Base-by-base conservation (phyloP, 257 asterid genomes). In the Solanum gracilifrons region DNA sequence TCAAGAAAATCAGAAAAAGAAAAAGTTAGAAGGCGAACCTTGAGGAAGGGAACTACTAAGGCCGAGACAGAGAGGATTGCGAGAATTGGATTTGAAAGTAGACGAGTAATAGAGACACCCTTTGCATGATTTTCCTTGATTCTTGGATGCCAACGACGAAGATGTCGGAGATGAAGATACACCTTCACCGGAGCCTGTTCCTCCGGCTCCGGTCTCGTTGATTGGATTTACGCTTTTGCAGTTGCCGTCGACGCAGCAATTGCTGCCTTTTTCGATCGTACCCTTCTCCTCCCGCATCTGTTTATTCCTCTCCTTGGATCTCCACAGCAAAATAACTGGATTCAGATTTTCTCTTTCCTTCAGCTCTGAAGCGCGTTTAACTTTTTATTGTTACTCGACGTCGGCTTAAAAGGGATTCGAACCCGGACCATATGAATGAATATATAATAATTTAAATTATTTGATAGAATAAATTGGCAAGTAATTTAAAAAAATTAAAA, bases 31-130 rank as follows among this genome's bases (percentile, higher is more conserved):
- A 39, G 2, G 36, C n/a, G 36, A 79, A 95, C 98, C 98, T 39
- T 85, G 88, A 68, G 98, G 95, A 86, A 95, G 93, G 60, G 99
- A 92, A 84, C 96, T 95, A 88, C 95, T 86, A 85, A 96, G 85
- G 41, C 99, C 99, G 32, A 96, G 92, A 89, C 99, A 96, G 29
- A 94, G 92, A 89, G 99, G 98, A 29, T 93, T 93, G 82, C 94
- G 91, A 46, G 96, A 92, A 89, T 90, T 89, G 91, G 98, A 87
- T 90, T 93, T 93, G 91, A 93, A 84, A 75, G 88, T 89, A 2
- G 98, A 94, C 11, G 99, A 94, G 87, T 94, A 96, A 86, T 94
- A 96, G 1, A 95, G 88, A 88, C 95, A 92, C 3, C 99, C 98
- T 88, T 93, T 95, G 93, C 98, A 95, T 13, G 98, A 94, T 88